Base-by-base conservation (phyloP, 768 basidiomycete genomes). In the Boletus bicolor region DNA sequence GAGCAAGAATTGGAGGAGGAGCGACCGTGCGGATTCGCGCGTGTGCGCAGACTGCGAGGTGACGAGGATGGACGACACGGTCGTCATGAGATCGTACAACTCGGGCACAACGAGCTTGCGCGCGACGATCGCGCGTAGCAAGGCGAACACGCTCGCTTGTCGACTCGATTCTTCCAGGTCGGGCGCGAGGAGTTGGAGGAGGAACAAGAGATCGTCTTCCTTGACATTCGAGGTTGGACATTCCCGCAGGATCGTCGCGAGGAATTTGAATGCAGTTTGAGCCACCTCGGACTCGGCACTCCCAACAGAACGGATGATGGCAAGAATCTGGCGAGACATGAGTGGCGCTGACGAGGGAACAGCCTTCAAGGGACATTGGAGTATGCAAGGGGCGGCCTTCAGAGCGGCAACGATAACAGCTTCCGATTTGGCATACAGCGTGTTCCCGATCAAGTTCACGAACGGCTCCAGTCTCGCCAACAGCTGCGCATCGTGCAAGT, bases 1-100 rank as follows among this genome's bases (percentile, higher is more conserved):
- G 10, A 98, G 82, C 46, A 98, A 76, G 79, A 99, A 99, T 66
- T 95, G 93, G 38, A 98, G 82, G 26, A 96, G 78, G 32, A 93
- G 83, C 44, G 87, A 84, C 19, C 97, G 87, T 56, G 92, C 96
- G 9, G 91, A 83, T 68, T 97, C 94, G 67, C 95, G 95, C 8
- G 96, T 92, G 62, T 89, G 87, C 0, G 84, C 71, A 3, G 95
- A 93, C 70, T 98, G 96, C 61, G 83, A 94, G 12, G 93, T 95
- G 39, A 99, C 92, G 79, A 97, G 86, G 62, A 96, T 83, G 60
- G 93, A 87, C 4, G 93, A 86, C 21, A 98, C 86, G 55, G 86
- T 85, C 56, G 92, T 91, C 95, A 99, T 98, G 36, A 95, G 74
- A 70, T 98, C 95, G 74, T 99, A 99, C 49, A 99, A 88, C 72